Evolutionary conservation across 176 grass and related monocot species (phyloP).

Genomic region (Carex kokanica): DNA sequence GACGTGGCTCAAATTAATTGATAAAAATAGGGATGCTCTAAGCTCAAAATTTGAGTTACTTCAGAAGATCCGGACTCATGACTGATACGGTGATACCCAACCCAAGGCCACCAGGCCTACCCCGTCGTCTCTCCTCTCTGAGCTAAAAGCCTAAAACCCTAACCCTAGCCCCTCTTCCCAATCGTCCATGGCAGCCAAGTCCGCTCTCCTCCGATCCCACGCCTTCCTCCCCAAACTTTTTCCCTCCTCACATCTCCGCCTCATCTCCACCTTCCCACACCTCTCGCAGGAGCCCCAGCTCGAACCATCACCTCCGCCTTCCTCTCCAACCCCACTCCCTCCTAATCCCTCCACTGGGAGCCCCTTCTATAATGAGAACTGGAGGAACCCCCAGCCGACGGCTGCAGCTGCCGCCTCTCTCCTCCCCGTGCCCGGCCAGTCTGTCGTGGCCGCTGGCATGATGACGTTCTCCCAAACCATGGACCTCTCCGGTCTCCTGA

Average conservation of each 20-base stretch:
- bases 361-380: constrained; percentile 84
- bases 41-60: too few relatives aligned
- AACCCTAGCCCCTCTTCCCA: constrained; percentile 23
- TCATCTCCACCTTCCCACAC: constrained; percentile 62
- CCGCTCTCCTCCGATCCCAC: constrained; percentile 51
- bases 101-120: neutral
- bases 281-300: constrained; percentile 64
- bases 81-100: neutral
- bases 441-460: constrained; percentile 9
- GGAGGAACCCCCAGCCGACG: constrained; percentile 54
- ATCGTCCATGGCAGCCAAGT: constrained; percentile 49
- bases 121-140: neutral
- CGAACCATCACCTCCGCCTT: constrained; percentile 18
- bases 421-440: constrained; percentile 30
- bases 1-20: too few relatives aligned
- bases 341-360: constrained; percentile 78
- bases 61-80: neutral
- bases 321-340: constrained; percentile 50
- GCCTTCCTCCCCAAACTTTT: constrained; percentile 6
- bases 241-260: constrained; percentile 28
- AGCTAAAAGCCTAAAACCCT: constrained; percentile 47
- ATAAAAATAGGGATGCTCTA: too few relatives aligned
- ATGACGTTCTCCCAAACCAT: constrained; percentile 36
- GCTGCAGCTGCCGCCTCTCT: constrained; percentile 30
- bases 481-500: constrained; percentile 49